A percentile compares a stretch with the other conserved stretches of the same genome.
phyloP scores from a whole-genome alignment of 2,329 filamentous ascomycete species.

The Verticillium klebahnii region DNA sequence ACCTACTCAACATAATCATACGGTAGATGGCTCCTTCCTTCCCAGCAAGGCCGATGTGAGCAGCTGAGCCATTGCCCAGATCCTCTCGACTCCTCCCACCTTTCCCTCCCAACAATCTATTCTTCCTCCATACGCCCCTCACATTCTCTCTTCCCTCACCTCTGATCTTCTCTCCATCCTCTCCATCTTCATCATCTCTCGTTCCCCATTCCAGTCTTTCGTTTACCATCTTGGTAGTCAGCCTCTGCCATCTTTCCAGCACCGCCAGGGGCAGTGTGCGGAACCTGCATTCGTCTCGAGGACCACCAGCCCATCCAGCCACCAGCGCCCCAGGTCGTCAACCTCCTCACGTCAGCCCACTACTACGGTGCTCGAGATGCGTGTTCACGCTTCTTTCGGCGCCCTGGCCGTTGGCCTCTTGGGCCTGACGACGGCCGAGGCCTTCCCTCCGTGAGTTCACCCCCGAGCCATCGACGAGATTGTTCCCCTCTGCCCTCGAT shows the following conservation, averaged over 20 bases:
- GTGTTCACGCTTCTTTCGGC: conserved; percentile 27
- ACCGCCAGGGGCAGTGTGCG: not conserved
- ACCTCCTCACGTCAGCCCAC: not conserved
- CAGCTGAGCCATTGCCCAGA: conserved; percentile 3
- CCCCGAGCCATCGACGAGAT: not conserved
- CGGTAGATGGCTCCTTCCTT: not conserved
- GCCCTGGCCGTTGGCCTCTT: conserved; percentile 30
- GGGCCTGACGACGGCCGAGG: conserved; percentile 23
- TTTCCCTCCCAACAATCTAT: conserved; percentile 1
- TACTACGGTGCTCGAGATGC: conserved; percentile 27
- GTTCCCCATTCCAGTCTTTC: conserved; percentile 4
- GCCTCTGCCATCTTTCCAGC: conserved; percentile 18
- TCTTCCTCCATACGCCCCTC: conserved; percentile 3
- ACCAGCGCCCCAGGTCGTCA: not conserved
- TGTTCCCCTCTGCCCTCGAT: not conserved
- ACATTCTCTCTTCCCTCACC: not conserved
- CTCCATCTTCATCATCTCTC: conserved; percentile 8
- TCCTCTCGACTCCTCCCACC: conserved; percentile 1
- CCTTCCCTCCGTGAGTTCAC: conserved; percentile 26
- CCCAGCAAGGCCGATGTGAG: not conserved
- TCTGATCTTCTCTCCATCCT: not conserved
- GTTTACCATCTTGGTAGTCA: conserved; percentile 1
- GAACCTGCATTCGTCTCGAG: not conserved
- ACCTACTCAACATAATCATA: not conserved
- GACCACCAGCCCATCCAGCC: not conserved